These are phyloP conservation scores for Platismatia glauca DNA, from an alignment of 495 filamentous ascomycete genomes.

Conservation along the genomic window DNA sequence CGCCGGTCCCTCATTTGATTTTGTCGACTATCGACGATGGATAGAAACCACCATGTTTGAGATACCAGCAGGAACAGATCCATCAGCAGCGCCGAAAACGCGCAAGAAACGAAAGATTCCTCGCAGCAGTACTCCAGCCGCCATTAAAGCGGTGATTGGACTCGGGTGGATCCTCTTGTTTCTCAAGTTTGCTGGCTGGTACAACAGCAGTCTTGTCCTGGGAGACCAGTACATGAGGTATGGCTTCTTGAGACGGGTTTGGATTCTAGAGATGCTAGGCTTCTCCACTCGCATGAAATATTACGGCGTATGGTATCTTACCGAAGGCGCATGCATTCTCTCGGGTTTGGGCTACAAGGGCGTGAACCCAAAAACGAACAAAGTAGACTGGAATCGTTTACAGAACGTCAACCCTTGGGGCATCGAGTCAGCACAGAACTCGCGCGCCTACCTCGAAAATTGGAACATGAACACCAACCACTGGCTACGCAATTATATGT, in stretches of 20 bases:
- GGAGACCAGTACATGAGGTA: conserved; percentile 53
- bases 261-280: conserved; percentile 71
- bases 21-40: conserved; percentile 83
- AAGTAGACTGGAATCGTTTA: conserved; percentile 79
- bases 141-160: conserved; percentile 62
- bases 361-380: conserved; percentile 70
- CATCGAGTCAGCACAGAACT: conserved; percentile 85
- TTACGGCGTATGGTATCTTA: conserved; percentile 89
- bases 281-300: conserved; percentile 80
- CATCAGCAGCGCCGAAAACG: conserved; percentile 69
- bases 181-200: conserved; percentile 61
- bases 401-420: conserved; percentile 76
- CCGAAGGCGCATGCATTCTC: conserved; percentile 91
- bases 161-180: conserved; percentile 72
- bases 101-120: conserved; percentile 93
- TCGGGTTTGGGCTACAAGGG: conserved; percentile 92
- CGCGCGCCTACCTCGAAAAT: conserved; percentile 72
- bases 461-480: conserved; percentile 99
- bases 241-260: conserved; percentile 61
- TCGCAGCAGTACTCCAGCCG: conserved; percentile 77
- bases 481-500: conserved; percentile 94
- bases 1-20: conserved; percentile 86
- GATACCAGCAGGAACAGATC: conserved; percentile 66
- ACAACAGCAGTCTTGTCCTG: conserved; percentile 51
- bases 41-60: conserved; percentile 93